Conservation (phyloP, 176 grass and related monocot species). For the Leersia perrieri region DNA sequence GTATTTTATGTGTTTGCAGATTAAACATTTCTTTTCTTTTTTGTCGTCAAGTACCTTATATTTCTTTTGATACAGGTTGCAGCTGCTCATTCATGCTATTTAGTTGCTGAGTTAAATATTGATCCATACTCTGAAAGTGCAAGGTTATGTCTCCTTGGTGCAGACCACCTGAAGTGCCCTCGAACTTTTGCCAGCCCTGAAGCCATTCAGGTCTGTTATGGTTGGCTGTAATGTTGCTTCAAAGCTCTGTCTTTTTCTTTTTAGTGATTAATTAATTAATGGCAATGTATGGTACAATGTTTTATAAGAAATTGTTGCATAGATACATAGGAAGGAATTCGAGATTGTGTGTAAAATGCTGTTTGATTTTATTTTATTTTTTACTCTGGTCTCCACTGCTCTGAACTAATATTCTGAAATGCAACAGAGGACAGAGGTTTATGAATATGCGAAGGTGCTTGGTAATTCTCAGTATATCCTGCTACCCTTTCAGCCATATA, state of each 20-base stretch:
- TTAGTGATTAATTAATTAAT: neutral
- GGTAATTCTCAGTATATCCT: slow-evolving; percentile 97
- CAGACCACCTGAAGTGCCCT: slow-evolving; percentile 93
- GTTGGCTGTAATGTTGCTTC: slow-evolving; percentile 15
- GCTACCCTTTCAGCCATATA: slow-evolving; percentile 90
- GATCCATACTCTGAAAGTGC: slow-evolving; percentile 81
- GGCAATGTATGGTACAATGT: neutral
- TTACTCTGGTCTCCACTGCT: slow-evolving; percentile 12
- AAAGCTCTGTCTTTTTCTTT: neutral
- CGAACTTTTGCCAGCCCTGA: slow-evolving; percentile 85
- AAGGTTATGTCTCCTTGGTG: slow-evolving; percentile 86
- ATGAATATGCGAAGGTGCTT: slow-evolving; percentile 94
- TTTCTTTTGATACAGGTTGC: slow-evolving; percentile 61
- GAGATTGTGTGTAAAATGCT: slow-evolving; percentile 2
- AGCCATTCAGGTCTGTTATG: slow-evolving; percentile 73
- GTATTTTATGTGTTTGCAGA: slow-evolving; percentile 32
- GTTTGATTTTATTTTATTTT: slow-evolving; percentile 26
- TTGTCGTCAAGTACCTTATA: slow-evolving; percentile 27
- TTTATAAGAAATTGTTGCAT: slow-evolving; percentile 6
- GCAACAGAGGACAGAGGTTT: slow-evolving; percentile 89
- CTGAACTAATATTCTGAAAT: slow-evolving; percentile 39
- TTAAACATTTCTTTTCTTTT: slow-evolving; percentile 7
- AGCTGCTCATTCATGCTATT: slow-evolving; percentile 94
- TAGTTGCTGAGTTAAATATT: slow-evolving; percentile 94
- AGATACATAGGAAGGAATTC: slow-evolving; percentile 15